phyloP scores from a whole-genome alignment of 2,329 filamentous ascomycete genomes.

The Acrocalymma vagum region DNA sequence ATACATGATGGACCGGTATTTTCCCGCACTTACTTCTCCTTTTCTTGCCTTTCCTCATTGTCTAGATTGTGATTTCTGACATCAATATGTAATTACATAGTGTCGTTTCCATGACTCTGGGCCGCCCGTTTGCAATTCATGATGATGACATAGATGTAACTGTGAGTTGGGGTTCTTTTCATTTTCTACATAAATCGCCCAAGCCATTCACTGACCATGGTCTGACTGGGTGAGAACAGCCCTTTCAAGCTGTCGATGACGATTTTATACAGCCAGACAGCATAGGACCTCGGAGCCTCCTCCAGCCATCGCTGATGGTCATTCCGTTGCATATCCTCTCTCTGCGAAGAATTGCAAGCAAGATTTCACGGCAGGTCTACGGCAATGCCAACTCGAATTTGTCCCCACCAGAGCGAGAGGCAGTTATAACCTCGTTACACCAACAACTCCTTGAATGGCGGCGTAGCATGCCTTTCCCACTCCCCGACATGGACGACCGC shows the following conservation, averaged over 20 bases:
- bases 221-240: conserved; percentile 41
- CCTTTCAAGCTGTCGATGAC: too few species aligned
- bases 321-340: conserved; percentile 55
- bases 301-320: conserved; percentile 30
- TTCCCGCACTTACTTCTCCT: too few species aligned
- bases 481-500: conserved; percentile 11
- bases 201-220: too few species aligned
- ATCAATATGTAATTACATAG: too few species aligned
- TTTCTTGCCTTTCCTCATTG: too few species aligned
- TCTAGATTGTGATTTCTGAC: too few species aligned
- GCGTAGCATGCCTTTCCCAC: conserved; percentile 35
- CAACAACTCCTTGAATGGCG: conserved; percentile 56
- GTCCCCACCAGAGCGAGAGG: conserved; percentile 19
- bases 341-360: conserved; percentile 52
- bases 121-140: conserved; percentile 56
- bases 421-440: conserved; percentile 47
- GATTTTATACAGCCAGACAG: too few species aligned
- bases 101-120: conserved; percentile 55
- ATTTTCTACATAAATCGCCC: too few species aligned
- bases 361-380: conserved; percentile 52
- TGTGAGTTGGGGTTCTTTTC: too few species aligned
- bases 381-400: conserved; percentile 17
- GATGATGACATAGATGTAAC: conserved; percentile 57
- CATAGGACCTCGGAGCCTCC: conserved; percentile 34
- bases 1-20: conserved; percentile 63